phyloP scores from a whole-genome alignment of 345 rosid species.

The Brassica carinata region DNA sequence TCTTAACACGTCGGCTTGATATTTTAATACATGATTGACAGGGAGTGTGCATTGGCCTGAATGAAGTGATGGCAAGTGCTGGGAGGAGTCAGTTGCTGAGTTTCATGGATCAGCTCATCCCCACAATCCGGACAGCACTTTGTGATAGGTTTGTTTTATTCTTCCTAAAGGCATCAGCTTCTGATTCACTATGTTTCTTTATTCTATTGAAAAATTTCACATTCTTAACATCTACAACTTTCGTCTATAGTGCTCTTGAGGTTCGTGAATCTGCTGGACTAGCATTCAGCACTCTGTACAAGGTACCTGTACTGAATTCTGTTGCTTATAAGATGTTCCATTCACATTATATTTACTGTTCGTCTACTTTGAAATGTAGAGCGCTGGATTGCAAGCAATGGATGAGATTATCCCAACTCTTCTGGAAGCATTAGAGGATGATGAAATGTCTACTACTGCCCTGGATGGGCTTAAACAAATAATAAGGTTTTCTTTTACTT shows the following conservation, averaged over 20 bases:
- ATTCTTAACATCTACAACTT: constrained; percentile 16
- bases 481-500: constrained; percentile 55
- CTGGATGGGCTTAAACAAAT: constrained; percentile 97
- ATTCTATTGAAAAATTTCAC: background rate
- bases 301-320: constrained; percentile 51
- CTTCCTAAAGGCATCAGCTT: constrained; percentile 7
- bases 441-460: constrained; percentile 85
- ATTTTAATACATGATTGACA: constrained; percentile 36
- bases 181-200: constrained; percentile 3
- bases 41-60: constrained; percentile 99
- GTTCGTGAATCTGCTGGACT: constrained; percentile 98
- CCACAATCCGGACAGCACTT: constrained; percentile 91
- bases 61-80: constrained; percentile 99
- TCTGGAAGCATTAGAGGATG: constrained; percentile 92
- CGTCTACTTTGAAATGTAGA: constrained; percentile 49
- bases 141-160: constrained; percentile 74
- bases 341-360: background rate
- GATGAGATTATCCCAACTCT: constrained; percentile 98
- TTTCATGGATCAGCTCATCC: constrained; percentile 95
- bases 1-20: constrained; percentile 6
- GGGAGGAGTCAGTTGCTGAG: constrained; percentile 85
- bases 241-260: constrained; percentile 58
- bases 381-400: constrained; percentile 98
- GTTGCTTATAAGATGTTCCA: constrained; percentile 6
- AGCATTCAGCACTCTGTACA: constrained; percentile 97